Base-by-base conservation (phyloP, 805 yeast genomes). In the Starmerella scarabaei region DNA sequence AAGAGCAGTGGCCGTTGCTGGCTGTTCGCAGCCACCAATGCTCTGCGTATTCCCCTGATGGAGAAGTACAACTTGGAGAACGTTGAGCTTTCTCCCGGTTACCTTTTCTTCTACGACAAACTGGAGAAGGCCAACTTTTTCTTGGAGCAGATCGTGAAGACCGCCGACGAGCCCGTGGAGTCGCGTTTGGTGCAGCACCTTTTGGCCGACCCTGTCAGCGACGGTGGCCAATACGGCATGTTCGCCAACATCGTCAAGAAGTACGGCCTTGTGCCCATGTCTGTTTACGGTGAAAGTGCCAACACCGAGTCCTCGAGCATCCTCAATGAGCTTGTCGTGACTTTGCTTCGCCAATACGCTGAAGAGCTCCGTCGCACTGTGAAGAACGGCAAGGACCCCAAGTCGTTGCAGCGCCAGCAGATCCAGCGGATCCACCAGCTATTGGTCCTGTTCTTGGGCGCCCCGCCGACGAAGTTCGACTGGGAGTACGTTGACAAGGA, bases 191-290 rank as follows among this genome's bases (percentile, higher is more conserved):
- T 83, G 36, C 81, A 77, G 59, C 72, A 69, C 49, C 60, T 83
- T 35, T 63, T 82, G 40, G 51, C 63, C 4, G 77, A 72, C 40
- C 93, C 94, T 19, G 73, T 76, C 33, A 58, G 69, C 43, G 94
- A 84, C 55, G 94, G 94, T 51, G 94, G 94, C 38, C 94, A 83
- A 60, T 82, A 80, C 68, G 77, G 80, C 48, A 79, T 83, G 91
- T 72, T 81, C 56, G 66, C 77, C 36, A 80, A 82, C 59, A 57
- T 84, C 42, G 71, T 82, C 37, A 73, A 75, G 47, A 84, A 83
- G 60, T 84, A 83, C 52, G 94, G 94, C 21, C 55, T 80, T 38
- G 80, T 83, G 38, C 94, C 94, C 29, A 67, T 77, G 53, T 72
- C 70, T 48, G 58, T 73, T 15, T 84, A 70, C 61, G 86, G 88